Percentiles rank a stretch among this genome's conserved stretches.
Conservation (phyloP, 345 rosid species). For the Salix caprea region DNA sequence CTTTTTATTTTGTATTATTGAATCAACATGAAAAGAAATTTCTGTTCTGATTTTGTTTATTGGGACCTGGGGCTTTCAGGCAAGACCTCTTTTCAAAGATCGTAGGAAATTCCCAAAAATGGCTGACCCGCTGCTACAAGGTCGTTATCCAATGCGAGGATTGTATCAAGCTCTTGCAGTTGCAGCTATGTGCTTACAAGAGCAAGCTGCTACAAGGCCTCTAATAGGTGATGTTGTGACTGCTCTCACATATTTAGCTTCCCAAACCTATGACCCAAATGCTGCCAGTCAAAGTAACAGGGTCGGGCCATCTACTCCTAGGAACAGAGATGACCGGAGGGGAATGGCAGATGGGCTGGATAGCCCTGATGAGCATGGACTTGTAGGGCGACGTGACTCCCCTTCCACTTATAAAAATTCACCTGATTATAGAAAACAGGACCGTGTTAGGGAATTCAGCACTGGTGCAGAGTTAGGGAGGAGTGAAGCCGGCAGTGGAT, state of each 20-base stretch:
- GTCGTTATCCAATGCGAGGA: constrained; percentile 90
- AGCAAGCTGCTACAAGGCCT: constrained; percentile 95
- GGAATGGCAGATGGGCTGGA: constrained; percentile 61
- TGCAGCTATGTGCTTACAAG: constrained; percentile 98
- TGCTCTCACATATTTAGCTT: constrained; percentile 90
- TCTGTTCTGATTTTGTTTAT: constrained; percentile 11
- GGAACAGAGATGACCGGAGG: constrained; percentile 60
- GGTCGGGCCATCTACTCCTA: constrained; percentile 63
- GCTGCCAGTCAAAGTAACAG: constrained; percentile 58
- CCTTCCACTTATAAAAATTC: constrained; percentile 75
- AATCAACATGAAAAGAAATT: constrained; percentile 12
- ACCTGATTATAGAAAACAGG: constrained; percentile 76
- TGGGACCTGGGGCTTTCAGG: constrained; percentile 40
- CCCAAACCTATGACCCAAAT: constrained; percentile 79
- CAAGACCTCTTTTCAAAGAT: constrained; percentile 92
- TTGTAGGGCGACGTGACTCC: constrained; percentile 49
- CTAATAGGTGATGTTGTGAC: constrained; percentile 93
- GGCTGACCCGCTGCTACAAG: constrained; percentile 92
- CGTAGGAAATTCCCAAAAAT: constrained; percentile 92
- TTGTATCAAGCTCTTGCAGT: constrained; percentile 97
- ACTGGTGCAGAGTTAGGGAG: constrained; percentile 49
- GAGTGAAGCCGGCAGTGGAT: constrained; percentile 65
- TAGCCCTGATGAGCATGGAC: constrained; percentile 59
- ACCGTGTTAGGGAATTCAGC: constrained; percentile 49
- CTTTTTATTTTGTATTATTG: background rate